Conservation (phyloP, 176 grass and related monocot species). For the Oryza nivara region DNA sequence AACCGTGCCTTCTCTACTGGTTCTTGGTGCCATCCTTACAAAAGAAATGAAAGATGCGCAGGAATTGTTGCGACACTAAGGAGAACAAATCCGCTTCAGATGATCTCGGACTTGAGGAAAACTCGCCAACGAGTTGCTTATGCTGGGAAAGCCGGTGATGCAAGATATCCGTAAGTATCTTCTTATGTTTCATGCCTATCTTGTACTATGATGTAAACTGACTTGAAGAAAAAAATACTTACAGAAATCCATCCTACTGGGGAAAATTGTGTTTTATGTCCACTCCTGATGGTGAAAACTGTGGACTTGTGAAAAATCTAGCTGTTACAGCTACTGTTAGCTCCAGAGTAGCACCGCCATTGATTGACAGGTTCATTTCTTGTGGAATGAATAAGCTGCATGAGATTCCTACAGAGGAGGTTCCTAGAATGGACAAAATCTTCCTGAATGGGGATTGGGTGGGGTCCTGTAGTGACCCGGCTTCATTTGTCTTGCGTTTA, state of each 20-base stretch:
- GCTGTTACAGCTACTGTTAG: slow-evolving; percentile 85
- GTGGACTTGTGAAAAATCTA: slow-evolving; percentile 95
- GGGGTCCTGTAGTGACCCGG: slow-evolving; percentile 68
- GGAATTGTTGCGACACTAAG: slow-evolving; percentile 88
- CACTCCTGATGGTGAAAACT: slow-evolving; percentile 95
- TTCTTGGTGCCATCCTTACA: slow-evolving; percentile 93
- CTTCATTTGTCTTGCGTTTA: slow-evolving; percentile 75
- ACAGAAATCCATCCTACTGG: slow-evolving; percentile 94
- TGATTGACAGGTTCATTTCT: slow-evolving; percentile 75
- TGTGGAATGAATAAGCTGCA: slow-evolving; percentile 87
- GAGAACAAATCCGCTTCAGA: slow-evolving; percentile 95
- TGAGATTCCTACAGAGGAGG: slow-evolving; percentile 46
- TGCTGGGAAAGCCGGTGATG: slow-evolving; percentile 93
- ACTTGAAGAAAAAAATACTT: slow-evolving; percentile 44
- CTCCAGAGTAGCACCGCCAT: slow-evolving; percentile 61
- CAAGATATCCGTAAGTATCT: slow-evolving; percentile 94
- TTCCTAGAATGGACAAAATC: slow-evolving; percentile 68
- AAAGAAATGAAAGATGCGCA: slow-evolving; percentile 65
- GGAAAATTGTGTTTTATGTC: slow-evolving; percentile 94
- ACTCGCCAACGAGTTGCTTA: slow-evolving; percentile 89
- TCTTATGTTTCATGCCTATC: slow-evolving; percentile 28
- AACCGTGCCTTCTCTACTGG: slow-evolving; percentile 90
- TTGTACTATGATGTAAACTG: slow-evolving; percentile 12
- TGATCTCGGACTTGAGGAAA: slow-evolving; percentile 94
- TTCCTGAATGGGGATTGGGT: slow-evolving; percentile 89